Evolutionary conservation across 139 green algal species (phyloP).

Genomic region (Dunaliella primolecta): DNA sequence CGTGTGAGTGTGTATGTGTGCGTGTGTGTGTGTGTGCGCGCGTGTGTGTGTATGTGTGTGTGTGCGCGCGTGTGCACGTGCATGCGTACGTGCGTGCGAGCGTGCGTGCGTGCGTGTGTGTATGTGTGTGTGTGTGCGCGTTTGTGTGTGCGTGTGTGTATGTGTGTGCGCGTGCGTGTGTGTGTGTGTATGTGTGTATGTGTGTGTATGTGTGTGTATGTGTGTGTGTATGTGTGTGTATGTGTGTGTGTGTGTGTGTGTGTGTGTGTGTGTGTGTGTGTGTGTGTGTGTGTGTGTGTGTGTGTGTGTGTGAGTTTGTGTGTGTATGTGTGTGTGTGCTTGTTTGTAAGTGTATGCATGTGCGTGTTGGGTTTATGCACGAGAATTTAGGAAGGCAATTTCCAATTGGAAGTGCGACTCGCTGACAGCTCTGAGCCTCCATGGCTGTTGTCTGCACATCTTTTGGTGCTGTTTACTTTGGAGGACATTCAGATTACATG

Average conservation of each 20-base stretch:
- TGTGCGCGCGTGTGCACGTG: background rate
- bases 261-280: background rate
- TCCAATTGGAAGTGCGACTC: too few relatives aligned
- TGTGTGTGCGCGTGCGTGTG: background rate
- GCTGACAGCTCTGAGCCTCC: too few relatives aligned
- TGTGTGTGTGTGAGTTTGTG: background rate
- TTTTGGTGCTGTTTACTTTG: too few relatives aligned
- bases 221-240: background rate
- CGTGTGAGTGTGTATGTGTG: background rate
- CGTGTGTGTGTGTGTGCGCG: background rate
- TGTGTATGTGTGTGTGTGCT: background rate
- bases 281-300: background rate
- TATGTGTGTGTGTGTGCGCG: background rate
- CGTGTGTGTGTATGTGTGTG: background rate
- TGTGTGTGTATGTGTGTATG: background rate
- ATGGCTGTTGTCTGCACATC: too few relatives aligned
- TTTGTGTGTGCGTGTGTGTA: background rate
- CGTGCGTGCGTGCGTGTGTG: background rate
- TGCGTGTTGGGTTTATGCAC: too few relatives aligned
- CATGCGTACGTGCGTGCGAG: background rate
- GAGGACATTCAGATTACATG: too few relatives aligned
- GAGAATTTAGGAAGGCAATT: too few relatives aligned
- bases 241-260: constrained; percentile 1
- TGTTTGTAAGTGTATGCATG: background rate
- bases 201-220: background rate